Conservation (phyloP, 2,329 filamentous ascomycete species). For the Cordyceps fumosorosea region DNA sequence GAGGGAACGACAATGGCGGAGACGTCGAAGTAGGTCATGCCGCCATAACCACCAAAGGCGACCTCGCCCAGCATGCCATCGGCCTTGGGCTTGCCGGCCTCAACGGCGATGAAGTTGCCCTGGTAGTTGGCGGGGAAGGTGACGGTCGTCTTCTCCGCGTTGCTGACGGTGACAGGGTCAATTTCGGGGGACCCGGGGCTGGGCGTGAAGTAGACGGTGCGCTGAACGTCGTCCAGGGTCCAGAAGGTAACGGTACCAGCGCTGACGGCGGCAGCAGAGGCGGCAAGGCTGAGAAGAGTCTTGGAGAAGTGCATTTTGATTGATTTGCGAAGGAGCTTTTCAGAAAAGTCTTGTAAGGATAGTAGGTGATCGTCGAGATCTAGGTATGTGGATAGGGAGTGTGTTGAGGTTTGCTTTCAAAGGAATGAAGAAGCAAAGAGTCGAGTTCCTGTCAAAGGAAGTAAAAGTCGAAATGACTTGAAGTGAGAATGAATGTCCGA, state of each 20-base stretch:
- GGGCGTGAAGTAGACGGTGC: conserved; percentile 46
- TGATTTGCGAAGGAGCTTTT: conserved; percentile 15
- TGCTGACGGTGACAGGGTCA: conserved; percentile 33
- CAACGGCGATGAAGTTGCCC: conserved; percentile 46
- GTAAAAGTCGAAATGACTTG: conserved; percentile 9
- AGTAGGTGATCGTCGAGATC: conserved; percentile 15
- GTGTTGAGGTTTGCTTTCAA: conserved; percentile 15
- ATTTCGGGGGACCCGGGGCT: conserved; percentile 32
- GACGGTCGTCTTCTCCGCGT: conserved; percentile 32
- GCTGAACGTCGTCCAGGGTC: conserved; percentile 46
- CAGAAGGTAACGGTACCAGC: conserved; percentile 49
- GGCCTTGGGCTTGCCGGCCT: conserved; percentile 35
- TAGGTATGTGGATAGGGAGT: conserved; percentile 12
- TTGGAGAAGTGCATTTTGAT: conserved; percentile 49
- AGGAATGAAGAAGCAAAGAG: conserved; percentile 14
- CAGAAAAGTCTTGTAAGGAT: conserved; percentile 6
- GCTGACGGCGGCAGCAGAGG: conserved; percentile 38
- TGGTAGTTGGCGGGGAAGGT: conserved; percentile 38
- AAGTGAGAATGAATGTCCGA: conserved; percentile 8
- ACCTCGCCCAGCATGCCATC: conserved; percentile 48
- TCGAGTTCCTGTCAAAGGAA: conserved; percentile 12
- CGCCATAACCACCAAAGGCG: conserved; percentile 41
- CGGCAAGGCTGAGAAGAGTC: conserved; percentile 37
- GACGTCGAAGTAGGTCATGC: conserved; percentile 50
- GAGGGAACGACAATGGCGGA: conserved; percentile 49